Base-by-base conservation (phyloP, 164 flowering plant species). In the Santalum album region DNA sequence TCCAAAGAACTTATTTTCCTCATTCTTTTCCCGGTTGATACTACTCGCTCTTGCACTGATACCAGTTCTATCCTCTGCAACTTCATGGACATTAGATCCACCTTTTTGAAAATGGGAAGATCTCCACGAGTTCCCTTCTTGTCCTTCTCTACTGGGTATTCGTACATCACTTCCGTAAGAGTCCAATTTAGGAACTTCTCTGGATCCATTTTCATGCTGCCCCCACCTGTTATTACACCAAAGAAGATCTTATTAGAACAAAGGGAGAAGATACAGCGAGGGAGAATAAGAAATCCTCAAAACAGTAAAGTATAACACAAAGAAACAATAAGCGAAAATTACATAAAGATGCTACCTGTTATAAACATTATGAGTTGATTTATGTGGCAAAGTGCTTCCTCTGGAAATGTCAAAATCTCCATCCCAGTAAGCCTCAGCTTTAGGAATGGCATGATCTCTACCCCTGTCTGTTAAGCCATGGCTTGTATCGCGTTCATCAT, bases 401-500 rank as follows among this genome's bases (percentile, higher is more conserved):
- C 84, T 73, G 1, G 89, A 86, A 64, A 76, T 52, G 60, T 85
- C 96, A 76, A 78, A 86, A 35, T 83, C 98, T 54, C 75, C 70
- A 26, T 83, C 81, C 81, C 84, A 75, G 51, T 66, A 58, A 27
- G 71, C 64, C 52, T 82, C 89, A 57, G 39, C 64, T 62, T 77
- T 83, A 1, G 68, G 52, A 67, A 42, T 64, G 18, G 86, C 86
- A 66, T 59, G 67, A 61, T 78, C 84, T 62, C 82, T 77, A 24
- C 70, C 72, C 61, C 79, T 62, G 46, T 76, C 86, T 6, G 65
- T 49, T 29, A 82, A 29, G 44, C 76, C 74, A 66, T 68, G 73
- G 62, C 96, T 69, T 1, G 96, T 87, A 57, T 92, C 98, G 50
- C 98, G 87, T 59, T 92, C 98, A 70, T 92, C 98, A 67, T 92